Evolutionary conservation across 148 eudicot genomes (phyloP), one percentile per base, ranked within the genome.

Genomic region (Nepenthes mirabilis): DNA sequence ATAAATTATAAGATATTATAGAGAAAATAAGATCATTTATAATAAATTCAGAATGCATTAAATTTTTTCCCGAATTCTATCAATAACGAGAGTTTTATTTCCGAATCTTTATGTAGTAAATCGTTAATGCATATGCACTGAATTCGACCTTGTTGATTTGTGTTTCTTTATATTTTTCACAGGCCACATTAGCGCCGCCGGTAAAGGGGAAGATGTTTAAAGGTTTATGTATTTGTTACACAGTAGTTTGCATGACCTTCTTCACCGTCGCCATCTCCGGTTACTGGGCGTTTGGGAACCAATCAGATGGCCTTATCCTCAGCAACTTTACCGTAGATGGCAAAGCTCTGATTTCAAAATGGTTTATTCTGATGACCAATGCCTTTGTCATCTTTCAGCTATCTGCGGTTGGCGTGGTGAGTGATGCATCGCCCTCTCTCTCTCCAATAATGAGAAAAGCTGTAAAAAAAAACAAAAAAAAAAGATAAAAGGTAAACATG

Each of bases 201-300:
- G 81, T 75, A 11, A 82, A 76, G 32, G 96, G 96, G n/a, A 88
- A 88, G 63, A 85, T 88, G 96, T 82, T 88, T 56, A 88, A 83
- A 64, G 96, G 91, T 33, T 58, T 88, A 33, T 34, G 76, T 12
- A 59, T 85, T 2, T 88, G 96, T 59, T 88, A 87, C 33, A 23
- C 81, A 0, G 80, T 87, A 2, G 82, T 87, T 8, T 36, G 76
- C 12, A 43, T 73, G 0, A 87, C 87, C 2, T 87, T 80, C 66
- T 82, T 78, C 63, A 82, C 85, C 14, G 95, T 87, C 2, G 81
- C 82, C 2, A 65, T 82, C 34, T 82, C 95, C 6, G 95, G 95
- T 1, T 87, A 82, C 34, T 87, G 95, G 95, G 90, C 91, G 34
- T 87, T 87, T 62, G 95, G 90, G 9, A 84, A 87, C 66, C 64